phyloP scores from a whole-genome alignment of 371 early-diverging fungal genomes.

The Mortierella polycephala region DNA sequence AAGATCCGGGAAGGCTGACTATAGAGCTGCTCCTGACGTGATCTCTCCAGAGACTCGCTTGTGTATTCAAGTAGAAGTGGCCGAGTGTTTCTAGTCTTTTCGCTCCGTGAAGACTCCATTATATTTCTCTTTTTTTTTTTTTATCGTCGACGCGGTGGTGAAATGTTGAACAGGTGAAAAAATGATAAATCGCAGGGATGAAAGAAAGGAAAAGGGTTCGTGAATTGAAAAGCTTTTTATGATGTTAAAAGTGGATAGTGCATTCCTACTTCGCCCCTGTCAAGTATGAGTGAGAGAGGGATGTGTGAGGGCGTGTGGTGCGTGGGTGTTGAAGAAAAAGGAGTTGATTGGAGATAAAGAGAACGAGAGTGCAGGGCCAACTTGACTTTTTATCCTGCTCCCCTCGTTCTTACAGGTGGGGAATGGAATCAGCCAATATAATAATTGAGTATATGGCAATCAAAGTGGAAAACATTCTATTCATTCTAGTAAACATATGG shows the following conservation, averaged over 20 bases:
- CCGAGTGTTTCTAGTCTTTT: slow-evolving; percentile 7
- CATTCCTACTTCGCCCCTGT: neutral
- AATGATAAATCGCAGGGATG: neutral
- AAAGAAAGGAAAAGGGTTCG: neutral
- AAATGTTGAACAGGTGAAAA: neutral
- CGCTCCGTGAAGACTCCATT: slow-evolving; percentile 13
- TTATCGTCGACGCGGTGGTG: neutral
- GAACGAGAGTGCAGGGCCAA: no score
- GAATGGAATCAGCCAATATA: slow-evolving; percentile 10
- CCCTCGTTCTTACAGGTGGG: slow-evolving; percentile 11
- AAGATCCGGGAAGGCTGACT: slow-evolving; percentile 23
- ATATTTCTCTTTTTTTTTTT: neutral
- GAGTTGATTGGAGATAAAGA: neutral
- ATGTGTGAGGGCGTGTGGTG: no score
- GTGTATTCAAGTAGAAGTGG: slow-evolving; percentile 43
- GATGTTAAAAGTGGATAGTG: neutral
- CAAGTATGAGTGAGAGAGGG: no score
- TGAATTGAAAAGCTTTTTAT: neutral
- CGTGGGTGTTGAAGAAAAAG: neutral
- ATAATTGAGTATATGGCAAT: no score
- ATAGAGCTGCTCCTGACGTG: slow-evolving; percentile 39
- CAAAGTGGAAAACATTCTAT: no score
- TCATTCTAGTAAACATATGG: no score
- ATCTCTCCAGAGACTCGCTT: slow-evolving; percentile 29
- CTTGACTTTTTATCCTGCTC: neutral